Evolutionary conservation across 371 early-diverging fungal species (phyloP).

Genomic region (Syncephalis plumigaleata): DNA sequence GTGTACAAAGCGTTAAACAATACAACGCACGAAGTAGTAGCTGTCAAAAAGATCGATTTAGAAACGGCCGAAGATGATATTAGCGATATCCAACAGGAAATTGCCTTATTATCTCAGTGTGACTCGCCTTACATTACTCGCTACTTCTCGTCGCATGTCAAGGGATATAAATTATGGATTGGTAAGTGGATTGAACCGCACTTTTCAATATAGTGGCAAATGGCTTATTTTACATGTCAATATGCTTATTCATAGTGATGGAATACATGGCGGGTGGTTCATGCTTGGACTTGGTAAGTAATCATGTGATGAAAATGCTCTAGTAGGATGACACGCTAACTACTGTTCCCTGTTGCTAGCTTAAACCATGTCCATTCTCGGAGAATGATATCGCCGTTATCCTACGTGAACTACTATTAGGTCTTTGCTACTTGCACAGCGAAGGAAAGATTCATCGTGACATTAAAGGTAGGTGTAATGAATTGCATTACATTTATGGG

Average conservation of each 20-base stretch:
- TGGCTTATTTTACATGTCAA: slow-evolving; percentile 21
- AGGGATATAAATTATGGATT: slow-evolving; percentile 77
- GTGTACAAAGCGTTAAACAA: slow-evolving; percentile 49
- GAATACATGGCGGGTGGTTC: slow-evolving; percentile 57
- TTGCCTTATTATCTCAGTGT: slow-evolving; percentile 81
- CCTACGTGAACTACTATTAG: slow-evolving; percentile 73
- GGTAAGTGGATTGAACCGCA: slow-evolving; percentile 10
- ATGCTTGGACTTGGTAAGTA: slow-evolving; percentile 60
- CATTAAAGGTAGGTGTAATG: slow-evolving; percentile 41
- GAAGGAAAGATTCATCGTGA: slow-evolving; percentile 92
- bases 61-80: slow-evolving; percentile 94
- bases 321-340: background rate
- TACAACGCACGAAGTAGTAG: slow-evolving; percentile 59
- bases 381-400: slow-evolving; percentile 86
- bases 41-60: slow-evolving; percentile 83
- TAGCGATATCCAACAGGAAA: slow-evolving; percentile 95
- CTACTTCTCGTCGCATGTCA: slow-evolving; percentile 68
- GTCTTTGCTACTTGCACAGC: slow-evolving; percentile 88
- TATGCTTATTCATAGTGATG: slow-evolving; percentile 15
- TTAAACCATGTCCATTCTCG: slow-evolving; percentile 66
- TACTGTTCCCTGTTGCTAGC: slow-evolving; percentile 13
- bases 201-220: slow-evolving; percentile 40
- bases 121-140: slow-evolving; percentile 80
- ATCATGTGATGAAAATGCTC: background rate
- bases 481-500: background rate